Evolutionary conservation across 179 eudicot genomes (phyloP), one percentile per base, ranked within the genome.

Genomic region (Silene coronaria): DNA sequence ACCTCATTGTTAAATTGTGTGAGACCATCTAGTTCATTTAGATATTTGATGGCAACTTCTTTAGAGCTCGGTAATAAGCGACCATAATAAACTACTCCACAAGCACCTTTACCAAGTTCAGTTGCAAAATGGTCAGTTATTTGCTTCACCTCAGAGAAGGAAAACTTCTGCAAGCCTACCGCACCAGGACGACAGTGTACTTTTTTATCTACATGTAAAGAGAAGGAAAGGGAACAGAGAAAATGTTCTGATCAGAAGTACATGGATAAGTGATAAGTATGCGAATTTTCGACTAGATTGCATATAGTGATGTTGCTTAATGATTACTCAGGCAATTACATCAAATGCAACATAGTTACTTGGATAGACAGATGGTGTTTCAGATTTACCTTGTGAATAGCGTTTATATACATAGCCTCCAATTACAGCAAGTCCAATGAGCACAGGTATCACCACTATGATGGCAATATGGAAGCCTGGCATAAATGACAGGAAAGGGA

Each of bases 1-100:
- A 74, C 69, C 76, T 74, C 76, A 62, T 61, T 74, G 69, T 55
- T 74, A 24, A 62, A 74, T 38, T 74, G 69, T 16, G 8, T 61
- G 1, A 55, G 69, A 0, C 58, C 76, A 38, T 61, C 76, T 38
- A 0, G 2, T 45, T 72, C 28, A 3, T 11, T 23, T 0, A 74
- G 69, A 22, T 22, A 21, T 34, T 61, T 74, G 65, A 61, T 17
- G 6, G 65, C 65, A 24, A 61, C 65, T 61, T 61, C 36, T 72
- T 6, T 45, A 57, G 75, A 72, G 66, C 66, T 34, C 28, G 13
- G 3, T 72, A 10, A 10, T 19, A 72, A 72, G 27, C 19, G 48
- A 32, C 75, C 75, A 16, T 57, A 32, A n/a, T 72, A 72, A 21
- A 72, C 75, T 0, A 72, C 46, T 0, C 66, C 66, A 72, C 36